Conservation (phyloP, 2,329 filamentous ascomycete genomes). For the Diaporthe citriasiana region DNA sequence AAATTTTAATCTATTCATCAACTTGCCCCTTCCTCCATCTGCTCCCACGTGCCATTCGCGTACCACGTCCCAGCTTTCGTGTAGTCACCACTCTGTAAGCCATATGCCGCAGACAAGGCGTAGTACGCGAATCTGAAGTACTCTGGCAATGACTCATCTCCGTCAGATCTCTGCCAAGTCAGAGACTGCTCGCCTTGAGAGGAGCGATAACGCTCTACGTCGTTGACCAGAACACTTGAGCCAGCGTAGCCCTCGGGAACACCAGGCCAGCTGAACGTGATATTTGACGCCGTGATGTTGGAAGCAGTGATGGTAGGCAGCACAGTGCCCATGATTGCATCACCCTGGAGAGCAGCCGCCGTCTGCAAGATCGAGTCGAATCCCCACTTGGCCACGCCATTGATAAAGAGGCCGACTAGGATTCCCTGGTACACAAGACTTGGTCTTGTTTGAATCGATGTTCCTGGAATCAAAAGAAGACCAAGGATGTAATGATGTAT, state of each 20-base stretch:
- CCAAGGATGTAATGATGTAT: constrained; percentile 85
- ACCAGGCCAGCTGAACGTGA: constrained; percentile 56
- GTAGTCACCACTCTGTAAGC: constrained; percentile 46
- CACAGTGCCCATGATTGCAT: constrained; percentile 58
- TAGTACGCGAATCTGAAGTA: constrained; percentile 49
- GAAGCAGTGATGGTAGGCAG: constrained; percentile 59
- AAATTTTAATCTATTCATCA: not conserved
- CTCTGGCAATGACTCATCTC: constrained; percentile 42
- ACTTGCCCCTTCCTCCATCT: constrained; percentile 38
- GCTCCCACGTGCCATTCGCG: constrained; percentile 48
- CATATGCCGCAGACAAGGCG: constrained; percentile 46
- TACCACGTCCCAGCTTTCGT: constrained; percentile 49
- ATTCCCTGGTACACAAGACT: constrained; percentile 79
- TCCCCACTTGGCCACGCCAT: constrained; percentile 83
- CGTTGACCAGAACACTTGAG: constrained; percentile 51
- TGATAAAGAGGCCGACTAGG: constrained; percentile 81
- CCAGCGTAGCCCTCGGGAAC: constrained; percentile 44
- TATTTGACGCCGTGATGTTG: constrained; percentile 61
- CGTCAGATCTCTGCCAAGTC: constrained; percentile 43
- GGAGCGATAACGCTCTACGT: constrained; percentile 48
- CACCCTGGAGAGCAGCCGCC: constrained; percentile 68
- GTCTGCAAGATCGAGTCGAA: constrained; percentile 81
- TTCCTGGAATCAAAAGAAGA: constrained; percentile 78
- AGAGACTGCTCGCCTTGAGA: constrained; percentile 44
- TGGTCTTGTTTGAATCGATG: constrained; percentile 77